These are phyloP conservation scores for Mortierella sp. DNA, from an alignment of 371 early-diverging fungal species.

Conservation along the genomic window DNA sequence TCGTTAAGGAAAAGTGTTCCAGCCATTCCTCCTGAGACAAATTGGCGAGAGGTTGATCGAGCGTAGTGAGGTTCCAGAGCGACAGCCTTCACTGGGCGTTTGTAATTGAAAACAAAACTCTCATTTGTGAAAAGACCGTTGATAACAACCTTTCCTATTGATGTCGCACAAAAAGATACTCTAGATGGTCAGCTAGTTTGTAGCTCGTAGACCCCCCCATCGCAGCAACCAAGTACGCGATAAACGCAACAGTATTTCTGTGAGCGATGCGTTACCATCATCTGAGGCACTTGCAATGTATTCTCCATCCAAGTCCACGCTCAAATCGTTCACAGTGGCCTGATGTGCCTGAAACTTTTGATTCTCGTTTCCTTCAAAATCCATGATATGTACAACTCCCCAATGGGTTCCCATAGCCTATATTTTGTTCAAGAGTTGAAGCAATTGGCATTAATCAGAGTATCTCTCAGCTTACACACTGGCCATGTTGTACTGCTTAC, in stretches of 20 bases:
- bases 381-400: conserved; percentile 92
- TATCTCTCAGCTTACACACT: not conserved
- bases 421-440: not conserved
- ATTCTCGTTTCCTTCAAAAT: conserved; percentile 91
- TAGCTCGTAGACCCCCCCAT: not conserved
- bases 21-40: conserved; percentile 92
- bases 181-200: not conserved
- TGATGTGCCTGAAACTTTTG: conserved; percentile 82
- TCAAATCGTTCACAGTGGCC: conserved; percentile 88
- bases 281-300: conserved; percentile 93
- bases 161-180: conserved; percentile 12
- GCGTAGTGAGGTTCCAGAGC: conserved; percentile 91
- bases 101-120: conserved; percentile 74
- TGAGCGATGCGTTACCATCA: conserved; percentile 78
- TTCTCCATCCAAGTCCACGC: conserved; percentile 88
- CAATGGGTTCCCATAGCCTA: conserved; percentile 96
- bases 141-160: conserved; percentile 81
- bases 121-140: conserved; percentile 79
- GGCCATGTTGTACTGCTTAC: conserved; percentile 59
- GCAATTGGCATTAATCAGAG: not conserved
- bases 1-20: conserved; percentile 88
- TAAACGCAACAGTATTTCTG: not conserved
- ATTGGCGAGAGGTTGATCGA: conserved; percentile 75
- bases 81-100: conserved; percentile 90
- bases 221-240: not conserved